A percentile compares a stretch with the other conserved stretches of the same genome.
Evolutionary conservation across 305 asterid genomes (phyloP).

Genomic region (Solanum hybrid): DNA sequence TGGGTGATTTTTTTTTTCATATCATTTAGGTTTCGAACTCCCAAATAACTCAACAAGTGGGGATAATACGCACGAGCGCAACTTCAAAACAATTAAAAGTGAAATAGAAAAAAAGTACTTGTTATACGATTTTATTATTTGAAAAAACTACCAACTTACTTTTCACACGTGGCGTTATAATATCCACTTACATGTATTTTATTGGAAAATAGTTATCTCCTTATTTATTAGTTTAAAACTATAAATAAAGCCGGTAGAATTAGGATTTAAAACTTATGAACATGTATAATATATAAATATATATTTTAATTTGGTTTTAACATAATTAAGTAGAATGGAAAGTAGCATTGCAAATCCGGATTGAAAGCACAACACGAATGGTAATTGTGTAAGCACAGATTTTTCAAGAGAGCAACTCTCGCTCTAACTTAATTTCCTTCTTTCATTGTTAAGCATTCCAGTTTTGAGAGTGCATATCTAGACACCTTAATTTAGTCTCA

Average conservation of each 20-base stretch:
- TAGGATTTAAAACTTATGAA: no score
- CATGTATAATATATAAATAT: no score
- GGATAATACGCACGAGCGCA: background rate
- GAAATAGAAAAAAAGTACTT: background rate
- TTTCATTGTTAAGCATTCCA: background rate
- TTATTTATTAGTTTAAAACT: background rate
- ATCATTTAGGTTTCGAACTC: background rate
- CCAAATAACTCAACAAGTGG: background rate
- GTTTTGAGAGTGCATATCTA: background rate
- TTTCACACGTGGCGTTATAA: background rate
- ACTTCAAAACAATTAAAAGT: background rate
- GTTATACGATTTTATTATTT: background rate
- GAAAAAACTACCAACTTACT: background rate
- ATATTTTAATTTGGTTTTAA: no score
- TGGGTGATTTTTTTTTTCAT: background rate
- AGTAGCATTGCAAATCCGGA: background rate
- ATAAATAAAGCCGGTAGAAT: no score
- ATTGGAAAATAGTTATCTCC: background rate
- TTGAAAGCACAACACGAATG: background rate
- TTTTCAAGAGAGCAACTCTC: no score
- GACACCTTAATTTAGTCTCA: background rate
- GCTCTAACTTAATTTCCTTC: no score
- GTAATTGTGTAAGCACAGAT: background rate
- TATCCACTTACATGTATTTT: background rate
- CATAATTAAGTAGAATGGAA: background rate